These are phyloP conservation scores for Tardiomyces blankii DNA, from an alignment of 1,139 yeast species.

Conservation along the genomic window DNA sequence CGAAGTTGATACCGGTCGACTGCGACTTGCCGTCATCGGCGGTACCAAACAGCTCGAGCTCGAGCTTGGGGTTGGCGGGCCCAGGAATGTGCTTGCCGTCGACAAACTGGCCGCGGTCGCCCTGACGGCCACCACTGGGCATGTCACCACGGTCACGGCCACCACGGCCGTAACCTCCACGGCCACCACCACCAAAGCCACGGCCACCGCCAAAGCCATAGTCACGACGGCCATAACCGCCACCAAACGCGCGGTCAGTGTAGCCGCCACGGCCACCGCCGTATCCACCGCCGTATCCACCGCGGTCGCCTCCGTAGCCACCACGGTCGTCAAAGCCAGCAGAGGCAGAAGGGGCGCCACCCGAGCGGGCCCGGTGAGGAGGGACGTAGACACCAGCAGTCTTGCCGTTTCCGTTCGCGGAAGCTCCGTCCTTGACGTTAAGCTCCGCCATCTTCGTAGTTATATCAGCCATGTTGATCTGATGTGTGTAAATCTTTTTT, in stretches of 20 bases:
- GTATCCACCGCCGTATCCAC: constrained; percentile 14
- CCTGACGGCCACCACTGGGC: constrained; percentile 25
- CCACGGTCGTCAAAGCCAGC: constrained; percentile 17
- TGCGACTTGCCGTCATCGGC: constrained; percentile 75
- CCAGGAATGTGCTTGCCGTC: constrained; percentile 90
- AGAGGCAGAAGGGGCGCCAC: constrained; percentile 9
- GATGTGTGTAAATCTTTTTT: constrained; percentile 5
- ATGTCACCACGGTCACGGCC: constrained; percentile 29
- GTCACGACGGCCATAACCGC: constrained; percentile 6
- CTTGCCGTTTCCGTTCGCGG: constrained; percentile 9
- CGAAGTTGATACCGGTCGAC: constrained; percentile 96
- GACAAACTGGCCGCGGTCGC: constrained; percentile 55
- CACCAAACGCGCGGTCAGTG: constrained; percentile 1
- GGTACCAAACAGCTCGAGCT: constrained; percentile 76
- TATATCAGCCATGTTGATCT: constrained; percentile 31
- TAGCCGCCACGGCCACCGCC: constrained; percentile 8
- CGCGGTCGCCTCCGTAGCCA: constrained; percentile 19
- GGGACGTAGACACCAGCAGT: constrained; percentile 41
- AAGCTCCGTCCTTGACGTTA: constrained; percentile 25
- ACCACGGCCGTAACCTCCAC: constrained; percentile 19
- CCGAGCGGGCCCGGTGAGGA: constrained; percentile 38
- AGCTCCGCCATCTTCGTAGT: constrained; percentile 34
- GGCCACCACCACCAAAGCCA: constrained; percentile 10
- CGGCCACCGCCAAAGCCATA: constrained; percentile 4
- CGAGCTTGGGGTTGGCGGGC: constrained; percentile 56